Evolutionary conservation across 352 stramenopile species (phyloP).

Genomic region (Thalassiosira mediterranea): DNA sequence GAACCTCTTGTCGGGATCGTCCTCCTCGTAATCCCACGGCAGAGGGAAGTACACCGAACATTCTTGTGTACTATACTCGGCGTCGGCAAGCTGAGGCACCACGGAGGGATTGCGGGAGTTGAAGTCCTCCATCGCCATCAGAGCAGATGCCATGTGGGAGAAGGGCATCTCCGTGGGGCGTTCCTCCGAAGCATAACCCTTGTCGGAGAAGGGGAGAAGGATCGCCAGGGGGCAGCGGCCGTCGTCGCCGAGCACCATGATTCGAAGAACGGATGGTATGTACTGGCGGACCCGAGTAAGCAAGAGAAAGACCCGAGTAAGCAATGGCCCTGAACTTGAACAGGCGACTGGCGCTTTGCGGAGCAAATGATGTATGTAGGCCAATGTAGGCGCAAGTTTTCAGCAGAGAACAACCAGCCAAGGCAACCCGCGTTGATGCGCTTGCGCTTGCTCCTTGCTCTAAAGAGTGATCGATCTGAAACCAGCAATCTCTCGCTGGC

Average conservation of each 20-base stretch:
- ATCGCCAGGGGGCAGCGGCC: slow-evolving; percentile 4
- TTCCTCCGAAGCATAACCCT: not conserved
- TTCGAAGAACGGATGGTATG: no score
- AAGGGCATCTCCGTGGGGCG: not conserved
- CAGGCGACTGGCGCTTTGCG: no score
- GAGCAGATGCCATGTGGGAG: slow-evolving; percentile 15
- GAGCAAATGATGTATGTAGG: no score
- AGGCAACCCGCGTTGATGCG: no score
- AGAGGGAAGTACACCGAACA: slow-evolving; percentile 15
- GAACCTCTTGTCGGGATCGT: not conserved
- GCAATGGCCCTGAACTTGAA: no score
- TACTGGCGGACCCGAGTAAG: no score
- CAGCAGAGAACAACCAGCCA: no score
- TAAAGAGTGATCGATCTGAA: no score
- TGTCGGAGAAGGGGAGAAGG: slow-evolving; percentile 8
- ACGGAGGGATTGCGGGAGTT: slow-evolving; percentile 23
- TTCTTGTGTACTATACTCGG: not conserved
- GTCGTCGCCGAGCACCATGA: slow-evolving; percentile 19
- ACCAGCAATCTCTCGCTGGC: no score
- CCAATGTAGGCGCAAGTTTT: no score
- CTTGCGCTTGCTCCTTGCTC: no score
- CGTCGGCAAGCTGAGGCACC: slow-evolving; percentile 21
- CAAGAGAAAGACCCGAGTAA: no score
- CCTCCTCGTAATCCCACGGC: not conserved
- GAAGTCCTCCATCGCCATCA: slow-evolving; percentile 32